phyloP scores from a whole-genome alignment of 2,329 filamentous ascomycete species.

The Ambrosiella beaveri region DNA sequence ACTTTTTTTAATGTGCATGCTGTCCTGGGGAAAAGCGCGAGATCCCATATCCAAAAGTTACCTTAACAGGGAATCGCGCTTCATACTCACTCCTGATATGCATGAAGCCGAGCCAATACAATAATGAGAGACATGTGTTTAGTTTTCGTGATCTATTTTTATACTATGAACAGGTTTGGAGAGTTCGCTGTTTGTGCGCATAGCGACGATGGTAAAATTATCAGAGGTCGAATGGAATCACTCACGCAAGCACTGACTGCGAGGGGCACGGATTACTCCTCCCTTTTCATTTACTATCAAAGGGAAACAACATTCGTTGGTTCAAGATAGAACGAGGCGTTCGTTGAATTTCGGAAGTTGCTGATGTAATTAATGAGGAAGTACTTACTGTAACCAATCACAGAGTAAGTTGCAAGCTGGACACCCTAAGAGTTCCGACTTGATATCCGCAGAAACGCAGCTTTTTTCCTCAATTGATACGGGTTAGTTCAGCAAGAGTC shows the following conservation, averaged over 20 bases:
- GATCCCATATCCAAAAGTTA: not conserved
- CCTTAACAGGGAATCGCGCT: not conserved
- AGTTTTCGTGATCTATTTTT: not conserved
- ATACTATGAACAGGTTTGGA: not conserved
- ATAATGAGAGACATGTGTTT: not conserved
- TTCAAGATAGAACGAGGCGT: not conserved
- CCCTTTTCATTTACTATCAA: not conserved
- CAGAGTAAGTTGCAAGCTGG: not conserved
- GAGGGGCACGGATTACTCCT: not conserved
- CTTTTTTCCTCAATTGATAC: no score
- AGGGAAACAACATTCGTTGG: not conserved
- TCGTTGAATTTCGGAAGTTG: not conserved
- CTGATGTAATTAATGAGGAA: not conserved
- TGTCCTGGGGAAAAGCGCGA: not conserved
- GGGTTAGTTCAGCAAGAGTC: no score
- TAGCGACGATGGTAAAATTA: not conserved
- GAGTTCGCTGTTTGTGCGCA: not conserved
- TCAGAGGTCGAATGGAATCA: not conserved
- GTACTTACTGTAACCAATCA: not conserved
- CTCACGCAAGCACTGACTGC: not conserved
- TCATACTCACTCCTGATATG: not conserved
- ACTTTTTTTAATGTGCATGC: not conserved
- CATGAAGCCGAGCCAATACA: not conserved
- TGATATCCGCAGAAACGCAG: no score
- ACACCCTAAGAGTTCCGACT: no score